A percentile compares a stretch with the other conserved stretches of the same genome.
phyloP scores from a whole-genome alignment of 108 stramenopile genomes.

The Mayamaea pseudoterrestris region DNA sequence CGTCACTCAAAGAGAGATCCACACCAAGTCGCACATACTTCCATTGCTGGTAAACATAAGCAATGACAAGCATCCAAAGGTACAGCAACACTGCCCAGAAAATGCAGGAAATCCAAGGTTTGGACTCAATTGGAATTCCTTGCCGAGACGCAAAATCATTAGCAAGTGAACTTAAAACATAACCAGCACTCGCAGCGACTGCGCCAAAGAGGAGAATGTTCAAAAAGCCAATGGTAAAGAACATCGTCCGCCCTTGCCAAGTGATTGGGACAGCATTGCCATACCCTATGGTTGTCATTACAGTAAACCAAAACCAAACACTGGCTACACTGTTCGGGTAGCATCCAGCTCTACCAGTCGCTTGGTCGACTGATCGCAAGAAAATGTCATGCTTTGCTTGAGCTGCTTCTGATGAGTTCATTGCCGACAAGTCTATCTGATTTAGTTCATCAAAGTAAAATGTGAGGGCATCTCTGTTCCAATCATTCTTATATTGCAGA shows the following conservation, averaged over 20 bases:
- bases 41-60: conserved; percentile 2
- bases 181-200: conserved; percentile 25
- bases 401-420: not conserved
- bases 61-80: conserved; percentile 23
- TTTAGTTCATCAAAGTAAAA: conserved; percentile 6
- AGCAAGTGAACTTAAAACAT: conserved; percentile 19
- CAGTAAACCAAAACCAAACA: conserved; percentile 46
- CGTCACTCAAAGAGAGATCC: conserved; percentile 2
- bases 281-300: conserved; percentile 56
- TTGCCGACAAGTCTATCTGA: not conserved
- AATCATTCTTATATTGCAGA: conserved; percentile 8
- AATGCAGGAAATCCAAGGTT: conserved; percentile 7
- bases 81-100: conserved; percentile 26
- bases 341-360: conserved; percentile 22
- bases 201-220: conserved; percentile 29
- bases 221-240: conserved; percentile 32
- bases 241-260: conserved; percentile 20
- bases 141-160: conserved; percentile 18
- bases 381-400: conserved; percentile 2
- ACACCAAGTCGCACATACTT: conserved; percentile 6
- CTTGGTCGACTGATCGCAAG: conserved; percentile 10
- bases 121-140: conserved; percentile 5
- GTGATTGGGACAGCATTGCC: conserved; percentile 42
- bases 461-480: conserved; percentile 2
- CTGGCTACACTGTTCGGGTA: conserved; percentile 7